phyloP scores from a whole-genome alignment of 2,329 filamentous ascomycete species.

The Neofusicoccum ribis region DNA sequence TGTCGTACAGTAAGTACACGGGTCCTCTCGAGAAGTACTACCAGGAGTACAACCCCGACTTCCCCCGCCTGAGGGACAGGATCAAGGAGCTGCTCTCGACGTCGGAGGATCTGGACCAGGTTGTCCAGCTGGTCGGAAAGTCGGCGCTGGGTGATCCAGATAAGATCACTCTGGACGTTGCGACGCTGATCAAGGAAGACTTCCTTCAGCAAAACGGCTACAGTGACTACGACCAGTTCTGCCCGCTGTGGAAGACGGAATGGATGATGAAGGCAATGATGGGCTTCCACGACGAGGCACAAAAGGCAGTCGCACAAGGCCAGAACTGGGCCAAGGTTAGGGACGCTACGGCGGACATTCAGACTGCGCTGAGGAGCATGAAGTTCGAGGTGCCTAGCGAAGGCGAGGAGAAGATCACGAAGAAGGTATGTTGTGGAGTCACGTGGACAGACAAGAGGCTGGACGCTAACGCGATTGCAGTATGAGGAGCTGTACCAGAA shows the following conservation, averaged over 20 bases:
- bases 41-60: slow-evolving; percentile 89
- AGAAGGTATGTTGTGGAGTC: slow-evolving; percentile 66
- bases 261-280: slow-evolving; percentile 99
- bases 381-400: slow-evolving; percentile 95
- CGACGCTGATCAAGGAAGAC: slow-evolving; percentile 92
- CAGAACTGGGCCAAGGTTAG: slow-evolving; percentile 91
- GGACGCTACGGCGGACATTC: slow-evolving; percentile 84
- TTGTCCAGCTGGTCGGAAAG: slow-evolving; percentile 97
- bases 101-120: slow-evolving; percentile 96
- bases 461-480: slow-evolving; percentile 53
- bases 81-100: slow-evolving; percentile 92
- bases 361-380: slow-evolving; percentile 81
- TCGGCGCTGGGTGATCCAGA: slow-evolving; percentile 92
- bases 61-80: slow-evolving; percentile 86
- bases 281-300: slow-evolving; percentile 94
- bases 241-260: slow-evolving; percentile 98
- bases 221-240: slow-evolving; percentile 99
- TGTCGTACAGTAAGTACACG: slow-evolving; percentile 97
- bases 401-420: slow-evolving; percentile 74
- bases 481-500: slow-evolving; percentile 89
- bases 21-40: slow-evolving; percentile 88
- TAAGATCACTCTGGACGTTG: slow-evolving; percentile 96
- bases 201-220: slow-evolving; percentile 99
- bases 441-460: background rate
- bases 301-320: slow-evolving; percentile 90